phyloP scores from a whole-genome alignment of 176 grass and related monocot species.

The Otatea glauca region DNA sequence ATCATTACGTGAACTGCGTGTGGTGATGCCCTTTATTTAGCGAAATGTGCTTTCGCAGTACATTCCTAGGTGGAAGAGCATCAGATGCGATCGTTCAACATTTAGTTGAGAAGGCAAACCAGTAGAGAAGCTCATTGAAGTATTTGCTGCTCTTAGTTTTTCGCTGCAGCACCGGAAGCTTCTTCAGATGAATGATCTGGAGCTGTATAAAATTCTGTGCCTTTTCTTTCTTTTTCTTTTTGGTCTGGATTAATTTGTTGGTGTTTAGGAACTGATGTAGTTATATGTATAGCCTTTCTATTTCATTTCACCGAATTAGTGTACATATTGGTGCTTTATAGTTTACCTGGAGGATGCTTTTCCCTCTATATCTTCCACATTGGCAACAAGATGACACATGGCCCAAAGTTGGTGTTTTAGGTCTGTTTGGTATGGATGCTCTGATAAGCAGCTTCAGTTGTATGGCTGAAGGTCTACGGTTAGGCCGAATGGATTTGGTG shows the following conservation, averaged over 20 bases:
- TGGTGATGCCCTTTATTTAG: slow-evolving; percentile 37
- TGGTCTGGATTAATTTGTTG: background rate
- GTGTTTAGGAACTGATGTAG: slow-evolving; percentile 31
- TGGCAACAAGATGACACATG: background rate
- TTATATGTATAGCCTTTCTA: slow-evolving; percentile 45
- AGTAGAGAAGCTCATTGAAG: background rate
- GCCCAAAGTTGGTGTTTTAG: too few relatives aligned
- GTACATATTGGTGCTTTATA: slow-evolving; percentile 44
- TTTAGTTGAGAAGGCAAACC: background rate
- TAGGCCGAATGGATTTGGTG: too few relatives aligned
- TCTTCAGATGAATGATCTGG: slow-evolving; percentile 30
- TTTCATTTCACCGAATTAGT: slow-evolving; percentile 30
- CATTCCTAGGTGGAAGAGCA: background rate
- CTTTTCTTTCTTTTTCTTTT: background rate
- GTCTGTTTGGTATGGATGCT: too few relatives aligned
- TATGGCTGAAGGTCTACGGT: too few relatives aligned
- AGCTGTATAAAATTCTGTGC: slow-evolving; percentile 45
- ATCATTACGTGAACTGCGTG: slow-evolving; percentile 63
- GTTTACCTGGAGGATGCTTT: slow-evolving; percentile 3
- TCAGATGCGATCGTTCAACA: background rate
- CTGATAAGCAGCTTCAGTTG: too few relatives aligned
- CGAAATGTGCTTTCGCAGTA: background rate
- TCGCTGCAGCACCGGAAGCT: slow-evolving; percentile 29
- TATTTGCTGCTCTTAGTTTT: slow-evolving; percentile 38
- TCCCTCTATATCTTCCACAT: background rate